A percentile compares a stretch with the other conserved stretches of the same genome.
Conservation (phyloP, 768 basidiomycete species). For the Russula foetens region DNA sequence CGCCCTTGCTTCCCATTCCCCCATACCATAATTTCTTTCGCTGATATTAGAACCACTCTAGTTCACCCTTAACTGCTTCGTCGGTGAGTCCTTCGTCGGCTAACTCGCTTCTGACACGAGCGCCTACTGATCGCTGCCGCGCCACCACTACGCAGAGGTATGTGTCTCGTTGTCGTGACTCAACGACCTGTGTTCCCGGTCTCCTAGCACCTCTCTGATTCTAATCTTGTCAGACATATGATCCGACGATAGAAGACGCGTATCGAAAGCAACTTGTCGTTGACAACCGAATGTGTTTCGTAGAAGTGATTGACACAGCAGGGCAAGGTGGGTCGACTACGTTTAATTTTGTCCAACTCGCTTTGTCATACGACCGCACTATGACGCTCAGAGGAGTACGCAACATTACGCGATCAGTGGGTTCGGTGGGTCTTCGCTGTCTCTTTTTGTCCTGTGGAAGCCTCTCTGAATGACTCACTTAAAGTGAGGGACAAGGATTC, state of each 20-base stretch:
- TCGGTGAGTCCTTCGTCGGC: conserved; percentile 50
- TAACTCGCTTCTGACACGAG: not conserved
- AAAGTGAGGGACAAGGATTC: conserved; percentile 95
- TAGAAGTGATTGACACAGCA: conserved; percentile 96
- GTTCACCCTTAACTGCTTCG: conserved; percentile 96
- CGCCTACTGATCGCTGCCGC: conserved; percentile 8
- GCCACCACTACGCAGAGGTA: conserved; percentile 43
- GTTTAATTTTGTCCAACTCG: not conserved
- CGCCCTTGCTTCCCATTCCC: conserved; percentile 25
- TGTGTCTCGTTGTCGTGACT: conserved; percentile 15
- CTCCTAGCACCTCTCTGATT: conserved; percentile 6
- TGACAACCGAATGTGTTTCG: conserved; percentile 90
- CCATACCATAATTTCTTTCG: not conserved
- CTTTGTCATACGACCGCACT: conserved; percentile 19
- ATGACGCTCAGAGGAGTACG: conserved; percentile 76
- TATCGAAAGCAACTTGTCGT: conserved; percentile 94
- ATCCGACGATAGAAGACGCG: conserved; percentile 97
- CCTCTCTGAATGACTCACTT: conserved; percentile 11
- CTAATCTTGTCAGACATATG: conserved; percentile 63
- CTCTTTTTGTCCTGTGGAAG: conserved; percentile 10
- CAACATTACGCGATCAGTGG: conserved; percentile 95
- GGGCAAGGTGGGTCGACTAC: conserved; percentile 69
- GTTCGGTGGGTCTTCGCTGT: conserved; percentile 60
- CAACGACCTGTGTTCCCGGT: conserved; percentile 11
- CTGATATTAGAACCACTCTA: conserved; percentile 27